Evolutionary conservation across 2,329 filamentous ascomycete genomes (phyloP), one percentile per base, ranked within the genome.

Genomic region (Fusarium sp.): DNA sequence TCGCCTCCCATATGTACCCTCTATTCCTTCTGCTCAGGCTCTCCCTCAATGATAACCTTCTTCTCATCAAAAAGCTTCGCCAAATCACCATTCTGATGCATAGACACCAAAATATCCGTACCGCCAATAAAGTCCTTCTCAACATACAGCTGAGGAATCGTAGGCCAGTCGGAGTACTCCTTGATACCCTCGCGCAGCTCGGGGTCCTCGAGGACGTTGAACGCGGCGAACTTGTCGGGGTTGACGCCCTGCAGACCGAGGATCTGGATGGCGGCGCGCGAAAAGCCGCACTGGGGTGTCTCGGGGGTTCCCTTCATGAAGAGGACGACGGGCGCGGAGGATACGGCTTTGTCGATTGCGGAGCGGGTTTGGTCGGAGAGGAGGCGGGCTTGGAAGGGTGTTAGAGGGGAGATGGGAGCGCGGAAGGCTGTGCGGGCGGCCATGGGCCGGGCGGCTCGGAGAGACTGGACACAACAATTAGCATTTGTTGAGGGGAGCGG

Each of bases 281-380:
- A 98, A 86, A 98, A 99, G 47, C 96, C 96, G 82, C 96, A 99
- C 81, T 98, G 94, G 22, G 96, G 96, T 66, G 90, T 93, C 83
- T 98, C 94, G 62, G 96, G 96, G 2, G 96, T 98, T 64, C 96
- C 96, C 85, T 99, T 99, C 96, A 99, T 99, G 86, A 99, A 99
- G 61, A 99, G 87, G 2, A 99, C 96, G 1, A 99, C 95, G 4
- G 95, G 95, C 1, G 94, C 92, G 1, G 94, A 94, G 25, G 84
- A 86, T 18, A 99, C 91, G 32, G 95, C 95, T 80, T 94, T 93
- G 81, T 98, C 93, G 76, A 99, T 99, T 27, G 94, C 94, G 41
- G 89, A 82, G 67, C 88, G 90, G 13, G 93, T 96, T 77, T 94
- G 88, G 74, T 91, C 88, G 32, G 95, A 98, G 49, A 99, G 88